Evolutionary conservation across 306 rosid species (phyloP), one percentile per base, ranked within the genome.

Genomic region (Castanospermum australe): DNA sequence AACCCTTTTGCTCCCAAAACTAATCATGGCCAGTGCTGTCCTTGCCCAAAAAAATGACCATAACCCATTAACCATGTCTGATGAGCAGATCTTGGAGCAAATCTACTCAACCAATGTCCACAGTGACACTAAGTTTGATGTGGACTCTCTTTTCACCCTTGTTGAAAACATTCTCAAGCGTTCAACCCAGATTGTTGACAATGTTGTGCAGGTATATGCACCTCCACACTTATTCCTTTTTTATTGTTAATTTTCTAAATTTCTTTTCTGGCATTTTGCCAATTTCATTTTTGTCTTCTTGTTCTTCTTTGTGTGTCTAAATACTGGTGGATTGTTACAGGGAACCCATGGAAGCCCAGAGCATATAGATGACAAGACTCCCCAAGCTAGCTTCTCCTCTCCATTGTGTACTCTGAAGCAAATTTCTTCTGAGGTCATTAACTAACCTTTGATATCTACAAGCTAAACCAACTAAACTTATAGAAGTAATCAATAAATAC

Each of bases 31-130:
- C 11, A 28, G 61, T 15, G 60, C 55, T 68, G 78, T 33, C 36
- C n/a, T n/a, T n/a, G n/a, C n/a, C n/a, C n/a, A n/a, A n/a, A n/a
- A n/a, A n/a, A 24, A 9, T 24, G 79, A 62, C 7, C 67, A 36
- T 0, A 82, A 79, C 81, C 77, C 86, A 3, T 79, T 89, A 28
- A 45, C 87, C 70, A 7, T 67, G 83, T 81, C 88, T 3, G 89
- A 85, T 79, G 67, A 83, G 0, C 74, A 81, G 32, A 81, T 87
- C 35, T 33, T 85, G 81, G 86, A 85, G 2, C 72, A 71, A 21
- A 85, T 89, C 63, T 83, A 81, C 25, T 52, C 38, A 0, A 83
- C 89, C 32, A 86, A 89, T 81, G 89, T 81, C 28, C 84, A 87
- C 35, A 48, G 50, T 17, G 84, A 89, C 11, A 47, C 64, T 0